Evolutionary conservation across 768 basidiomycete species (phyloP).

Genomic region (Suillus clintonianus): DNA sequence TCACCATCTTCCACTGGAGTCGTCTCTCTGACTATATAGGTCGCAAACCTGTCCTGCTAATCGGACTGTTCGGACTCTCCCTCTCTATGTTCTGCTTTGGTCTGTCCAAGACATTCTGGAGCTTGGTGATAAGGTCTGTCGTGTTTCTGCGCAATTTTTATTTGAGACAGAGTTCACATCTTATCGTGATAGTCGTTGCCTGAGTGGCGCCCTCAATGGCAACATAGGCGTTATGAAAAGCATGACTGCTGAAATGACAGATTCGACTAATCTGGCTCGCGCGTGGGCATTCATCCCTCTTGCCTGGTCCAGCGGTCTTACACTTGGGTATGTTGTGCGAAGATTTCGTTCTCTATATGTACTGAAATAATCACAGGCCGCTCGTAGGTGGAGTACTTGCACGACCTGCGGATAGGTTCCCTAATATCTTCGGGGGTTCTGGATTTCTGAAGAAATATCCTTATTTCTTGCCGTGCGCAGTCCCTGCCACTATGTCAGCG

Average conservation of each 20-base stretch:
- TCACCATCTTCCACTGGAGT: conserved; percentile 51
- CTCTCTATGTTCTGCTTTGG: conserved; percentile 51
- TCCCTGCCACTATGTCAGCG: conserved; percentile 56
- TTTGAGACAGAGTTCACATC: neutral
- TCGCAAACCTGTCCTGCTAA: conserved; percentile 50
- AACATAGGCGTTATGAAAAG: conserved; percentile 55
- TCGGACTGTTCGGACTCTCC: conserved; percentile 45
- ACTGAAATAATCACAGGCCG: conserved; percentile 46
- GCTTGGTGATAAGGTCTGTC: conserved; percentile 41
- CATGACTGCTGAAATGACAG: conserved; percentile 45
- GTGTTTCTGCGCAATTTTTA: neutral
- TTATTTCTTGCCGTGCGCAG: conserved; percentile 72
- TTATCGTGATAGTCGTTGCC: conserved; percentile 36
- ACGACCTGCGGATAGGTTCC: conserved; percentile 67
- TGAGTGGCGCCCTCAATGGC: conserved; percentile 55
- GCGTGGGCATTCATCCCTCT: conserved; percentile 63
- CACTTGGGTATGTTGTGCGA: conserved; percentile 40
- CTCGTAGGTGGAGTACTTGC: conserved; percentile 68
- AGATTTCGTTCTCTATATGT: neutral
- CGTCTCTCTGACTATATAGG: conserved; percentile 50
- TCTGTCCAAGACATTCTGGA: conserved; percentile 48
- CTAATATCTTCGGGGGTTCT: conserved; percentile 53
- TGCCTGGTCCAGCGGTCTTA: conserved; percentile 43
- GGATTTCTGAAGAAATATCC: conserved; percentile 65
- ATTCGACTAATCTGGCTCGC: conserved; percentile 29